Evolutionary conservation across 108 stramenopile species (phyloP).

Genomic region (Bacterosira constricta): DNA sequence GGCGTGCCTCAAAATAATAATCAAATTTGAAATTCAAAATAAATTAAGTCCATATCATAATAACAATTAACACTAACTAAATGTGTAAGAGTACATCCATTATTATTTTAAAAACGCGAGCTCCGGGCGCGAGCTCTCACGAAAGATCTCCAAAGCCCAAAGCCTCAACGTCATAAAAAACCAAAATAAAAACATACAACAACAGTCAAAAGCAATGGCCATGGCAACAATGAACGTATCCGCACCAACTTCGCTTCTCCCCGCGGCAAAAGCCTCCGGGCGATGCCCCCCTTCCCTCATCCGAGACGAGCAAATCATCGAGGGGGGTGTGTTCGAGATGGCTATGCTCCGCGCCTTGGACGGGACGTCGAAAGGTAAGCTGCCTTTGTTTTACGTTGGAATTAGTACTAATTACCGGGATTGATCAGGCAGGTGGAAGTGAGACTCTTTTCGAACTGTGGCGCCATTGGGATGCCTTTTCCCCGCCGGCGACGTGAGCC

Average conservation of each 20-base stretch:
- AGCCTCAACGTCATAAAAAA: too few relatives aligned
- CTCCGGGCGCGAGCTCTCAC: too few relatives aligned
- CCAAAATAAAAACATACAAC: too few relatives aligned
- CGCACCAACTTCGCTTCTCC: constrained; percentile 6
- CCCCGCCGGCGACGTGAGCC: neutral
- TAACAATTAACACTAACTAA: too few relatives aligned
- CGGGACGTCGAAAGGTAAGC: constrained; percentile 3
- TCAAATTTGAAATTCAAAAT: too few relatives aligned
- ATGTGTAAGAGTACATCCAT: too few relatives aligned
- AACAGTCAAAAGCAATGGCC: neutral
- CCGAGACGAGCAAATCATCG: constrained; percentile 8
- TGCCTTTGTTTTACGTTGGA: neutral
- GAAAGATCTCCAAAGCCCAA: too few relatives aligned
- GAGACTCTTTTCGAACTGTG: too few relatives aligned
- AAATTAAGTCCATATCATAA: too few relatives aligned
- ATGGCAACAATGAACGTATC: neutral
- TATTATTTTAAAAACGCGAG: too few relatives aligned
- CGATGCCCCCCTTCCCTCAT: constrained; percentile 26
- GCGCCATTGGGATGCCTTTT: too few relatives aligned
- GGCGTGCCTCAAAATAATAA: too few relatives aligned
- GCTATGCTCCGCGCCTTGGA: constrained; percentile 13
- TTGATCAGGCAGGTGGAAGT: neutral
- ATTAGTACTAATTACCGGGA: neutral
- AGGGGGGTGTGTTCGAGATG: constrained; percentile 14
- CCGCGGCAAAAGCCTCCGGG: constrained; percentile 19